These are phyloP conservation scores for Linnemannia elongata DNA, from an alignment of 192 early-diverging fungal species.

Conservation along the genomic window DNA sequence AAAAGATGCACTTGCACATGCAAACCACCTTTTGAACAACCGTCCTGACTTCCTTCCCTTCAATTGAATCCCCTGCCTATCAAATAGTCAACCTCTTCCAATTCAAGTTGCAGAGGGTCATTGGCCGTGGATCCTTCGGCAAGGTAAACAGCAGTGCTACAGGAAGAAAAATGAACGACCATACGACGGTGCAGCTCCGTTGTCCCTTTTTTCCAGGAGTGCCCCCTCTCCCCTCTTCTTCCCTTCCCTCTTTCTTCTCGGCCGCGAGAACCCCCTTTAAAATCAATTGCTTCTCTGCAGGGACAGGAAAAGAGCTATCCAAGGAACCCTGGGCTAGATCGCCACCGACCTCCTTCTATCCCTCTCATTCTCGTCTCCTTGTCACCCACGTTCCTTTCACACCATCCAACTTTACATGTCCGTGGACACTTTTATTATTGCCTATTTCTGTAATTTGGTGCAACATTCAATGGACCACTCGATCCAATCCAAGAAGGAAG, in stretches of 20 bases:
- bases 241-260: neutral
- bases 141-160: constrained; percentile 68
- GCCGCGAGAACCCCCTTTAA: neutral
- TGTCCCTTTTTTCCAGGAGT: neutral
- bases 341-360: neutral
- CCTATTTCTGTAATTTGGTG: constrained; percentile 2
- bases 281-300: neutral
- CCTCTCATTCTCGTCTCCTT: neutral
- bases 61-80: neutral
- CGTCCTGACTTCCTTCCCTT: neutral
- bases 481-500: neutral
- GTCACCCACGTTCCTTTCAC: neutral
- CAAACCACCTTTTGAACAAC: neutral
- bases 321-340: neutral
- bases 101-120: constrained; percentile 83
- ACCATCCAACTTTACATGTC: neutral
- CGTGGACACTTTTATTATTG: neutral
- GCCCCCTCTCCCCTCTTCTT: neutral
- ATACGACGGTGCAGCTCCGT: neutral
- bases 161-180: too few relatives aligned
- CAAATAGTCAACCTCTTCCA: constrained; percentile 79
- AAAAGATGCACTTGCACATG: neutral
- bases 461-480: neutral
- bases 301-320: neutral
- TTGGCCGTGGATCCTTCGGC: constrained; percentile 91